Conservation (phyloP, 2,329 filamentous ascomycete genomes). For the Eutypella sp. region DNA sequence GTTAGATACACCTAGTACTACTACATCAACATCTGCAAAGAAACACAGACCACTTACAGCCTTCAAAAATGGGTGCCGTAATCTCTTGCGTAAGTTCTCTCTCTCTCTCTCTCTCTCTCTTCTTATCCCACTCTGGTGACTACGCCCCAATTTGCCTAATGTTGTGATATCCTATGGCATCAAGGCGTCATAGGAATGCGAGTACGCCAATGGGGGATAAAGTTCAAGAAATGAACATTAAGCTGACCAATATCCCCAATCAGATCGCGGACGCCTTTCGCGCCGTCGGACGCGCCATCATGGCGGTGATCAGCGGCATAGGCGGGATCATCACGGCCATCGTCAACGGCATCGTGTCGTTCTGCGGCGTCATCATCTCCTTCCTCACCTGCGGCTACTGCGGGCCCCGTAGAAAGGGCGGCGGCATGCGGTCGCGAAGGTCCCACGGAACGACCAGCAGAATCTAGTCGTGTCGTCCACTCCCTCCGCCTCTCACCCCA, state of each 20-base stretch:
- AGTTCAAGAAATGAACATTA: no score
- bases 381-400: slow-evolving; percentile 56
- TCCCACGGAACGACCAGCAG: slow-evolving; percentile 26
- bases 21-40: slow-evolving; percentile 4
- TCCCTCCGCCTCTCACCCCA: no score
- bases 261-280: slow-evolving; percentile 56
- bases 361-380: slow-evolving; percentile 62
- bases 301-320: slow-evolving; percentile 64
- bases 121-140: neutral
- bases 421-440: slow-evolving; percentile 12
- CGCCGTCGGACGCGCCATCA: slow-evolving; percentile 62
- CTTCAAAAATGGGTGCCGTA: slow-evolving; percentile 70
- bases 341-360: slow-evolving; percentile 59
- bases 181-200: neutral
- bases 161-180: neutral
- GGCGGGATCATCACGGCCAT: slow-evolving; percentile 61
- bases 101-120: neutral
- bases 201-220: no score
- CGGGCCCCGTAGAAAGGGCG: slow-evolving; percentile 19
- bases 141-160: neutral
- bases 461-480: slow-evolving; percentile 26
- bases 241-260: neutral
- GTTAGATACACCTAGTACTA: slow-evolving; percentile 5
- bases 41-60: slow-evolving; percentile 10
- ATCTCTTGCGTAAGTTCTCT: slow-evolving; percentile 68